A percentile compares a stretch with the other conserved stretches of the same genome.
These are phyloP conservation scores for Trichopus zeylanicus DNA, from an alignment of 116 monocot genomes.

Conservation along the genomic window DNA sequence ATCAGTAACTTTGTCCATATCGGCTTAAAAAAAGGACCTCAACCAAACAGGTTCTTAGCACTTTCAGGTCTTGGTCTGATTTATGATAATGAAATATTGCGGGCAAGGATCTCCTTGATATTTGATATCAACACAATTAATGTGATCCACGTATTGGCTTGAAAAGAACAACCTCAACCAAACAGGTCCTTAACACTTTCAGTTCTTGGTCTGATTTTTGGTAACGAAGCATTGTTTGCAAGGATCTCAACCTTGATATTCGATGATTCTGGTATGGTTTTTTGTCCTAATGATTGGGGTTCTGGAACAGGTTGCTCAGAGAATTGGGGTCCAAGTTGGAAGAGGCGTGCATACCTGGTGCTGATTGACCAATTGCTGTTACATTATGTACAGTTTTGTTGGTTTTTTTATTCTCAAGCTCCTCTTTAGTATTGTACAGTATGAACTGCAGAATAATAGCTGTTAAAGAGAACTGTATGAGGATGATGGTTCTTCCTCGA, in stretches of 20 bases:
- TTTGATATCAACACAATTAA: too few species aligned
- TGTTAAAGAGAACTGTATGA: neutral
- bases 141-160: too few species aligned
- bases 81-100: neutral
- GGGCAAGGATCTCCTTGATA: neutral
- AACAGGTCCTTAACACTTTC: too few species aligned
- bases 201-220: neutral
- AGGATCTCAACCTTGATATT: neutral
- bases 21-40: too few species aligned
- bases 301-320: conserved; percentile 57
- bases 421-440: neutral
- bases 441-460: neutral
- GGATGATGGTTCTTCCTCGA: too few species aligned
- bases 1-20: too few species aligned
- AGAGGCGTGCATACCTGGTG: neutral
- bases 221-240: neutral
- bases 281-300: neutral
- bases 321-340: conserved; percentile 63
- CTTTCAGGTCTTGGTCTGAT: neutral
- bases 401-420: neutral
- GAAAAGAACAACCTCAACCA: too few species aligned
- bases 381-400: neutral
- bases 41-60: too few species aligned
- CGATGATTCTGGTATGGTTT: neutral
- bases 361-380: neutral